Base-by-base conservation (phyloP, 768 basidiomycete species). In the Chlorophyllum brunneum region DNA sequence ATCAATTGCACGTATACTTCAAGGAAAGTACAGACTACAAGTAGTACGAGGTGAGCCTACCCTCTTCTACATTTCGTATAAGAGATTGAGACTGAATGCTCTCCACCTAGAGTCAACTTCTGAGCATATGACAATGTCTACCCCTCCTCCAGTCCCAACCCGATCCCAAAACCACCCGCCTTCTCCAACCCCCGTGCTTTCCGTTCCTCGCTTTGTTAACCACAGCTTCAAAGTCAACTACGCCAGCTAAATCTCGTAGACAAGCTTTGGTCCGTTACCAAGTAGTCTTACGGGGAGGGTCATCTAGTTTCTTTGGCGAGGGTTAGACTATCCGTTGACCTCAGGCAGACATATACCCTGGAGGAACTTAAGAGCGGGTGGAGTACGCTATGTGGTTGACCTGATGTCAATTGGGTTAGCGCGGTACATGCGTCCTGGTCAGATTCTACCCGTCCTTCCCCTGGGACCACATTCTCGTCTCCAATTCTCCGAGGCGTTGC, bases 71-170 rank as follows among this genome's bases (percentile, higher is more conserved):
- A 6, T 5, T 20, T 15, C 38, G 20, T 9, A 3, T 8, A 5
- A 15, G 7, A 7, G 18, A 15, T 11, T 15, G 6, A 5, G n/a
- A 5, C 33, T 11, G 37, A 18, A 9, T 13, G 50, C 6, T 26
- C 9, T n/a, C n/a, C n/a, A n/a, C n/a, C n/a, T 56, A 81, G 79
- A 54, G 63, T 11, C 63, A 64, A 38, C 64, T 81, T 23, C 40
- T 79, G 3, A 60, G 67, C 36, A 64, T 71, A 1, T 86, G 85
- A 84, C 72, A 79, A 55, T 73, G 77, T 0, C 70, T 86, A 15
- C 64, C 86, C 16, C 72, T 81, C 23, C 74, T 66, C n/a, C 75
- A 73, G 38, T 66, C 76, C 7, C 71, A 76, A 45, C 59, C 77
- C 10, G 70, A 71, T 0, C 71, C 77, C 70, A 63, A 18, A 61